Percentiles rank a stretch among this genome's conserved stretches.
Conservation (phyloP, 2,329 filamentous ascomycete genomes). For the Fusarium heterosporum region DNA sequence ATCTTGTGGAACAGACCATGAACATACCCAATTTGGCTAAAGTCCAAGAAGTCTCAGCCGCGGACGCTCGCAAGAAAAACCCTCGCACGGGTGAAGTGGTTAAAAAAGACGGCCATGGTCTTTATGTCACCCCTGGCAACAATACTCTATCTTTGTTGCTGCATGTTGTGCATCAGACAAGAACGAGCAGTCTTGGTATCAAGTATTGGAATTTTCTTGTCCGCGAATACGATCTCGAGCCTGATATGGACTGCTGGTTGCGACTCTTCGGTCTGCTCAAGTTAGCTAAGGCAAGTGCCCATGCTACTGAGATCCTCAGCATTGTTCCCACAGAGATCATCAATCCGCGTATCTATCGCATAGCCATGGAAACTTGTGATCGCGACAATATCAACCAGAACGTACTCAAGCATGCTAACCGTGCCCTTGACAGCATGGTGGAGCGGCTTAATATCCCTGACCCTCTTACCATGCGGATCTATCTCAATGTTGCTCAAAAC, state of each 20-base stretch:
- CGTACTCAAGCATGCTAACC: constrained; percentile 72
- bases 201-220: constrained; percentile 85
- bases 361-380: constrained; percentile 79
- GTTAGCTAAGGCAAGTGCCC: constrained; percentile 72
- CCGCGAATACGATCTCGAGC: constrained; percentile 68
- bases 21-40: constrained; percentile 70
- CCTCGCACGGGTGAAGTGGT: constrained; percentile 5
- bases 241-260: constrained; percentile 78
- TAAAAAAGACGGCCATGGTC: constrained; percentile 30
- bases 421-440: constrained; percentile 74
- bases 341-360: constrained; percentile 69
- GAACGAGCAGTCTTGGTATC: constrained; percentile 70
- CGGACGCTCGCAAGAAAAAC: constrained; percentile 16
- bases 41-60: constrained; percentile 20
- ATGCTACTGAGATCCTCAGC: constrained; percentile 69
- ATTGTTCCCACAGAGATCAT: constrained; percentile 62
- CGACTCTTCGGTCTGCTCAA: constrained; percentile 76
- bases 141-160: constrained; percentile 78
- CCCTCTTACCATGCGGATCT: constrained; percentile 62
- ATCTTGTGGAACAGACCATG: constrained; percentile 85
- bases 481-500: constrained; percentile 66
- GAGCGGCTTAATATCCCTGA: constrained; percentile 59
- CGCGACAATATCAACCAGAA: constrained; percentile 82
- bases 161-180: constrained; percentile 69
- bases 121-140: constrained; percentile 59